These are phyloP conservation scores for Cyclostephanos invisitatus DNA, from an alignment of 108 stramenopile genomes.

Conservation along the genomic window DNA sequence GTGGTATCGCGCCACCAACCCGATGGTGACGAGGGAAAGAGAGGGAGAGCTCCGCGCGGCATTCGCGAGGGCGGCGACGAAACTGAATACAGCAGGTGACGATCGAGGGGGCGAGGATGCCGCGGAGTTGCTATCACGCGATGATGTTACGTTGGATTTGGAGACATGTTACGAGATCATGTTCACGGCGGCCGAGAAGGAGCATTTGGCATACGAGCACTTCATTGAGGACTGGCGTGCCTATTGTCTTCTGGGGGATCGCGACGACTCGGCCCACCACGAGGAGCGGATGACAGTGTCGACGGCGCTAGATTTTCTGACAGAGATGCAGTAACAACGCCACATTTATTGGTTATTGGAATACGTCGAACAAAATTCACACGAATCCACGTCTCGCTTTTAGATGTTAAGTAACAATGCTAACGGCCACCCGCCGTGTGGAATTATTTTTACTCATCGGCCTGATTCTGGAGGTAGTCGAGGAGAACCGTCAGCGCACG, in stretches of 20 bases:
- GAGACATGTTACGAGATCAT: constrained; percentile 55
- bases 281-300: constrained; percentile 49
- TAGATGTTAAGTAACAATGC: no score
- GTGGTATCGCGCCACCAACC: constrained; percentile 69
- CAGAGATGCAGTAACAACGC: constrained; percentile 58
- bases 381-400: no score
- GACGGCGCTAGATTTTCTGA: constrained; percentile 55
- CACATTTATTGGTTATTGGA: no score
- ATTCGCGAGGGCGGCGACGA: constrained; percentile 34
- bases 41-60: constrained; percentile 39
- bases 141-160: constrained; percentile 29
- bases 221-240: constrained; percentile 85
- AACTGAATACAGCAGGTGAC: not conserved
- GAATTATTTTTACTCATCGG: constrained; percentile 45
- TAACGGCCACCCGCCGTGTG: no score
- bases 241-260: constrained; percentile 32
- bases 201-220: constrained; percentile 71
- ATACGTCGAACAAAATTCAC: no score
- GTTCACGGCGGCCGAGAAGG: constrained; percentile 76
- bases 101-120: not conserved
- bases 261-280: not conserved
- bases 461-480: constrained; percentile 96
- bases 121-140: not conserved
- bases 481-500: constrained; percentile 93
- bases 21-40: constrained; percentile 66